Conservation (phyloP, 2,329 filamentous ascomycete genomes). For the Colletotrichum nymphaeae region DNA sequence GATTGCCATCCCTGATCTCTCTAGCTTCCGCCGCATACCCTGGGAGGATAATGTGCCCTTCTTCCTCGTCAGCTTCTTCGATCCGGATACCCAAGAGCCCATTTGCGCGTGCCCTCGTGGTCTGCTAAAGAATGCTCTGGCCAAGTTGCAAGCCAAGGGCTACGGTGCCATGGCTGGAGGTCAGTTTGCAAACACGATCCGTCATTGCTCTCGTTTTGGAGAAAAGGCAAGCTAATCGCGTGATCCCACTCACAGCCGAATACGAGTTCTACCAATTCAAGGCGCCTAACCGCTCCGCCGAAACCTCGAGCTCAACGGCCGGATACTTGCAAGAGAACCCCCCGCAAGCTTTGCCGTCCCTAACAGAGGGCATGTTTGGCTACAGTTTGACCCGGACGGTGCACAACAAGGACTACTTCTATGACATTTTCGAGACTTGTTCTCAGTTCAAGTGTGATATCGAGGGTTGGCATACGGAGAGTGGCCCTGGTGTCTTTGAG, state of each 20-base stretch:
- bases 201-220: neutral
- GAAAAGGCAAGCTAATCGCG: slow-evolving; percentile 5
- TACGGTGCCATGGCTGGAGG: slow-evolving; percentile 90
- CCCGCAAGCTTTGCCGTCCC: slow-evolving; percentile 76
- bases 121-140: slow-evolving; percentile 74
- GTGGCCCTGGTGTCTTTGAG: slow-evolving; percentile 93
- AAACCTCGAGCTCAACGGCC: slow-evolving; percentile 75
- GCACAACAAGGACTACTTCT: slow-evolving; percentile 94
- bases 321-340: slow-evolving; percentile 80
- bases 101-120: slow-evolving; percentile 84
- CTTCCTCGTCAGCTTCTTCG: slow-evolving; percentile 85
- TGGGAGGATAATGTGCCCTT: slow-evolving; percentile 92
- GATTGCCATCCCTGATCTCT: slow-evolving; percentile 83
- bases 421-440: slow-evolving; percentile 86
- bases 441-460: slow-evolving; percentile 82
- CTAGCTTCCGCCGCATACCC: slow-evolving; percentile 83
- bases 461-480: slow-evolving; percentile 96
- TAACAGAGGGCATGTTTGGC: slow-evolving; percentile 96
- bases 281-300: slow-evolving; percentile 65
- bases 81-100: slow-evolving; percentile 79
- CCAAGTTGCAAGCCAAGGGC: slow-evolving; percentile 75
- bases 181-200: slow-evolving; percentile 53
- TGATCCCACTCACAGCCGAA: slow-evolving; percentile 70
- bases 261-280: slow-evolving; percentile 96
- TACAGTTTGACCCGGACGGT: slow-evolving; percentile 89